Evolutionary conservation across 75 land plant species (phyloP).

Genomic region (Pinus albicaulis): DNA sequence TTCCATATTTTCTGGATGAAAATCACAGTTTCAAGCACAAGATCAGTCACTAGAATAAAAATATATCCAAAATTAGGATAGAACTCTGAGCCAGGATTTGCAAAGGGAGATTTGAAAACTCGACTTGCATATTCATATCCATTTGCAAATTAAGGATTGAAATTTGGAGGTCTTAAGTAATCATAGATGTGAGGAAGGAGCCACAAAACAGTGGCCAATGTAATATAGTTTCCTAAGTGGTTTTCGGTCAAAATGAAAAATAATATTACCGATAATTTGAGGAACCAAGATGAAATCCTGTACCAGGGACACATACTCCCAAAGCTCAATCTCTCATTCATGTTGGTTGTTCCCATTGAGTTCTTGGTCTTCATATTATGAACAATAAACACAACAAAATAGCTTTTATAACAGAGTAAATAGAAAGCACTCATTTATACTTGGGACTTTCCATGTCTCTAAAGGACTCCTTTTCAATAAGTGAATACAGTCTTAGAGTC

Average conservation of each 20-base stretch:
- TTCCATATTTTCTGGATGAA: no score
- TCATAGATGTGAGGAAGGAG: no score
- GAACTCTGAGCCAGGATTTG: constrained; percentile 57
- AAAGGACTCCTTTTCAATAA: no score
- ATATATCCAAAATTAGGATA: constrained; percentile 60
- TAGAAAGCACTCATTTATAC: constrained; percentile 37
- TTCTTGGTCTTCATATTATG: constrained; percentile 14
- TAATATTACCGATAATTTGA: constrained; percentile 44
- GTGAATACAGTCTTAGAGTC: no score
- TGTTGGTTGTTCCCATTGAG: no score
- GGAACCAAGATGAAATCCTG: no score
- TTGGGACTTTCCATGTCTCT: constrained; percentile 18
- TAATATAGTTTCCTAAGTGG: no score
- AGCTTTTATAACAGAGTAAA: constrained; percentile 56
- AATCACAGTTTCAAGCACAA: no score
- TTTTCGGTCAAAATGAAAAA: constrained; percentile 56
- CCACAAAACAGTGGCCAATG: constrained; percentile 60
- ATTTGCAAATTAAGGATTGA: constrained; percentile 62
- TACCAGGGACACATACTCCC: no score
- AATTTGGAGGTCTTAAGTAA: constrained; percentile 35
- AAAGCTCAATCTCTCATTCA: no score
- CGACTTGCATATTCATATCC: no score
- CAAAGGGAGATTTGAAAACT: no score
- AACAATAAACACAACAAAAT: constrained; percentile 38
- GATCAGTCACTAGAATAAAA: constrained; percentile 40